A percentile compares a stretch with the other conserved stretches of the same genome.
phyloP scores from a whole-genome alignment of 1,284 basidiomycete species.

The Phlebopus sp. region DNA sequence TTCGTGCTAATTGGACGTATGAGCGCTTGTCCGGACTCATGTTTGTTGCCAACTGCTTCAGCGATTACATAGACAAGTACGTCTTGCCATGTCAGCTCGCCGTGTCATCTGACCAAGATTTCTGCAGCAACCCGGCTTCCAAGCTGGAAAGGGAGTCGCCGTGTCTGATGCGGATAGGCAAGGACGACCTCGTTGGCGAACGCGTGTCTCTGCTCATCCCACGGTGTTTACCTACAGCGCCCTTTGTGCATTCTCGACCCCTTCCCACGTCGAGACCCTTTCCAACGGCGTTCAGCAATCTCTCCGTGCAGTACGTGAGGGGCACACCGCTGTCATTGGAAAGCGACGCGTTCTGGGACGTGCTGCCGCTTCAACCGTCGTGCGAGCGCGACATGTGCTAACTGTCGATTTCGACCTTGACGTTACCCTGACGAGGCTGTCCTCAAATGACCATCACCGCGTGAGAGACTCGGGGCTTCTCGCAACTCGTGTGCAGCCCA shows the following conservation, averaged over 20 bases:
- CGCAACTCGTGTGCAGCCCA: too few species aligned
- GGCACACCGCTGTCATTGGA: constrained; percentile 19
- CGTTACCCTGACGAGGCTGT: background rate
- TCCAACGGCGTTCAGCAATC: constrained; percentile 69
- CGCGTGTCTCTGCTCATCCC: constrained; percentile 4
- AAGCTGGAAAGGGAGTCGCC: constrained; percentile 29
- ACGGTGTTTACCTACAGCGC: constrained; percentile 35
- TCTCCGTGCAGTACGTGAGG: constrained; percentile 52
- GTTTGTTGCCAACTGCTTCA: constrained; percentile 46
- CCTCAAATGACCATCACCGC: constrained; percentile 1
- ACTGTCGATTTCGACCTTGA: too few species aligned
- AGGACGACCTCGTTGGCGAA: constrained; percentile 1
- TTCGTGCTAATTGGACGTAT: constrained; percentile 58
- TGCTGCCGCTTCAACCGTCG: constrained; percentile 11
- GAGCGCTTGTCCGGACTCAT: constrained; percentile 37
- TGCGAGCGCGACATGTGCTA: background rate
- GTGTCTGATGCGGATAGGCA: constrained; percentile 28
- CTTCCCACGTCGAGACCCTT: constrained; percentile 48
- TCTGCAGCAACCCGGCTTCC: constrained; percentile 36
- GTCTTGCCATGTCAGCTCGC: constrained; percentile 40
- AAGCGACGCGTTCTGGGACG: constrained; percentile 30
- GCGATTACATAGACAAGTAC: constrained; percentile 45
- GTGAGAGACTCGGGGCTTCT: constrained; percentile 4
- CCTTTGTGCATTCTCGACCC: constrained; percentile 41
- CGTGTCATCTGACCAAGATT: constrained; percentile 15